Conservation (phyloP, 2,329 filamentous ascomycete genomes). For the Fusarium nanum region DNA sequence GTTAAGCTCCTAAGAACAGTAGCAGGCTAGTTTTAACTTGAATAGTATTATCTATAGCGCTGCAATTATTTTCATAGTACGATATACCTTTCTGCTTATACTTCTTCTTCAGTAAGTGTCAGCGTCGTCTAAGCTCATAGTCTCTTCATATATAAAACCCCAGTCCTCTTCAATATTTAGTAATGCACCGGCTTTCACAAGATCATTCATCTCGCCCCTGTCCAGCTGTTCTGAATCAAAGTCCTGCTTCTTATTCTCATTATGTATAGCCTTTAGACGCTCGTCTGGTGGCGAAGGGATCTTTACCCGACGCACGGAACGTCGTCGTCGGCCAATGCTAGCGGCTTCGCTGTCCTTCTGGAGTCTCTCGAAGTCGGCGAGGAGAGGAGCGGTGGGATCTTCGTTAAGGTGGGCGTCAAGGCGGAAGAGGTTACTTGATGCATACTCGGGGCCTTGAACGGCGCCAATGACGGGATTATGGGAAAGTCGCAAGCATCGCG, state of each 20-base stretch:
- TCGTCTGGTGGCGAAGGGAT: constrained; percentile 23
- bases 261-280: constrained; percentile 35
- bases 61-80: not conserved
- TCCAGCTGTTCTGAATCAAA: constrained; percentile 44
- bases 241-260: constrained; percentile 46
- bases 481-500: constrained; percentile 56
- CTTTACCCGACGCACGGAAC: constrained; percentile 46
- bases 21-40: not conserved
- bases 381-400: constrained; percentile 58
- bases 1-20: not conserved
- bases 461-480: constrained; percentile 63
- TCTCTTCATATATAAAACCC: constrained; percentile 51
- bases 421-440: constrained; percentile 58
- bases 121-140: constrained; percentile 11
- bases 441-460: constrained; percentile 67
- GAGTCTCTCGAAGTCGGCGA: constrained; percentile 55
- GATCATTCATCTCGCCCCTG: constrained; percentile 29
- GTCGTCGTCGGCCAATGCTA: constrained; percentile 40
- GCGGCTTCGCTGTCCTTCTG: constrained; percentile 58
- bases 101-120: not conserved
- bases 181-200: constrained; percentile 45
- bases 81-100: not conserved
- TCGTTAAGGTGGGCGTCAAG: constrained; percentile 60
- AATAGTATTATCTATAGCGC: not conserved
- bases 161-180: constrained; percentile 51